Evolutionary conservation across 371 early-diverging fungal genomes (phyloP).

Genomic region (Blakeslea trispora): DNA sequence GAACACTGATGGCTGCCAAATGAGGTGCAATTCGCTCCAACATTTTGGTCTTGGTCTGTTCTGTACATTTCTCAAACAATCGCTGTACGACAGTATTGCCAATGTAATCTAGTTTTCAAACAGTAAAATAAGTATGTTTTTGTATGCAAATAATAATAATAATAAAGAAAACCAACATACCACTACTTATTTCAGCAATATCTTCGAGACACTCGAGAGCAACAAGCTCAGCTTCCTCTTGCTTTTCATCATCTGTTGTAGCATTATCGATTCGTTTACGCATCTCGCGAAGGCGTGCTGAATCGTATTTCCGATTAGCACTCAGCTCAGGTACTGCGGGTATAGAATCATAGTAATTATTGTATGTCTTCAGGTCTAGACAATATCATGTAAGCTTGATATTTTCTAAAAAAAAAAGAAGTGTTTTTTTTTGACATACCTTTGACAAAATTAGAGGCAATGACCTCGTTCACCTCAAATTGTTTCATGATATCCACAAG

Average conservation of each 20-base stretch:
- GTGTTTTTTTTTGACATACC: constrained; percentile 13
- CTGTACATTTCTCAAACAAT: constrained; percentile 70
- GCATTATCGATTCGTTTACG: constrained; percentile 84
- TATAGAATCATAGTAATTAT: constrained; percentile 61
- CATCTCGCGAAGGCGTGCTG: constrained; percentile 83
- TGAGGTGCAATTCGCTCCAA: constrained; percentile 65
- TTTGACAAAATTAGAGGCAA: constrained; percentile 17
- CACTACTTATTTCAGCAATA: constrained; percentile 85
- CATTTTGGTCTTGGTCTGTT: constrained; percentile 58
- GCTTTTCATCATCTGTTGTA: constrained; percentile 30
- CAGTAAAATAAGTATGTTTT: background rate
- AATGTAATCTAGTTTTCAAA: constrained; percentile 42
- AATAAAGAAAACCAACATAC: too few relatives aligned
- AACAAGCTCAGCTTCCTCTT: constrained; percentile 62
- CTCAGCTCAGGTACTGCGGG: constrained; percentile 75
- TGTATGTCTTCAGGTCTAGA: constrained; percentile 26
- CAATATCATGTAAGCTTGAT: background rate
- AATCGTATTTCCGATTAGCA: constrained; percentile 70
- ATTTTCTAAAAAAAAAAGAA: too few relatives aligned
- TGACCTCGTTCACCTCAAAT: constrained; percentile 21
- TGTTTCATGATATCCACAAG: constrained; percentile 35
- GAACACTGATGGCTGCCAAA: constrained; percentile 81
- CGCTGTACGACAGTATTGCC: constrained; percentile 87
- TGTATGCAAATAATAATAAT: too few relatives aligned
- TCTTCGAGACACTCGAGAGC: constrained; percentile 74